phyloP scores from a whole-genome alignment of 2,329 filamentous ascomycete genomes.

The Venturia effusa region DNA sequence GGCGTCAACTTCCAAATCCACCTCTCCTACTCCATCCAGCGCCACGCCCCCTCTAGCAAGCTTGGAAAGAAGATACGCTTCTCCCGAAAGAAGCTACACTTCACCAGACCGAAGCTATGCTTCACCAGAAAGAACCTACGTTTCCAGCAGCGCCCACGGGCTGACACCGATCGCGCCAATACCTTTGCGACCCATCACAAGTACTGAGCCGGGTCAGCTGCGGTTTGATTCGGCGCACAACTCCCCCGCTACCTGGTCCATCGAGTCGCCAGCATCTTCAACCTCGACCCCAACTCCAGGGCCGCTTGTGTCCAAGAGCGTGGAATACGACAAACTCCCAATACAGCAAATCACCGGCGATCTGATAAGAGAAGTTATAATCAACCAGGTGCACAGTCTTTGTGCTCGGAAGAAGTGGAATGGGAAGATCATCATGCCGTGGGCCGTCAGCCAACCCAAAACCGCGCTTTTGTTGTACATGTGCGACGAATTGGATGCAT shows the following conservation, averaged over 20 bases:
- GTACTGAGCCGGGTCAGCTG: background rate
- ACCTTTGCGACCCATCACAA: conserved; percentile 21
- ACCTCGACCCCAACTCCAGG: background rate
- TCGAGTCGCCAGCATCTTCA: background rate
- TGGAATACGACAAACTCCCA: background rate
- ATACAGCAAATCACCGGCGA: background rate
- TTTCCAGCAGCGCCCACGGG: background rate
- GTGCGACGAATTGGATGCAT: conserved; percentile 29
- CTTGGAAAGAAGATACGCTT: conserved; percentile 21
- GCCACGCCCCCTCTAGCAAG: conserved; percentile 26
- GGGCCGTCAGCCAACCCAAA: conserved; percentile 28
- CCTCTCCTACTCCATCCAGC: conserved; percentile 9
- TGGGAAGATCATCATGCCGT: conserved; percentile 13
- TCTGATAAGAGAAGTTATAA: conserved; percentile 1
- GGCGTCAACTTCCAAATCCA: background rate
- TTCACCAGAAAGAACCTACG: conserved; percentile 21
- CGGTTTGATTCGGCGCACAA: conserved; percentile 8
- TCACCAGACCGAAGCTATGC: conserved; percentile 11
- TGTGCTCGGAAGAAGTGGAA: conserved; percentile 4
- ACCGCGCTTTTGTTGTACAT: conserved; percentile 27
- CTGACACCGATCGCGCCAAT: conserved; percentile 26
- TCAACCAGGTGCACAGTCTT: conserved; percentile 3
- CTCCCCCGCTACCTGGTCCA: background rate
- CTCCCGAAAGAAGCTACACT: conserved; percentile 15
- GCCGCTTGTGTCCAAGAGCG: background rate